These are phyloP conservation scores for Saccharomyces hybrid DNA, from an alignment of 1,139 yeast species.

Conservation along the genomic window DNA sequence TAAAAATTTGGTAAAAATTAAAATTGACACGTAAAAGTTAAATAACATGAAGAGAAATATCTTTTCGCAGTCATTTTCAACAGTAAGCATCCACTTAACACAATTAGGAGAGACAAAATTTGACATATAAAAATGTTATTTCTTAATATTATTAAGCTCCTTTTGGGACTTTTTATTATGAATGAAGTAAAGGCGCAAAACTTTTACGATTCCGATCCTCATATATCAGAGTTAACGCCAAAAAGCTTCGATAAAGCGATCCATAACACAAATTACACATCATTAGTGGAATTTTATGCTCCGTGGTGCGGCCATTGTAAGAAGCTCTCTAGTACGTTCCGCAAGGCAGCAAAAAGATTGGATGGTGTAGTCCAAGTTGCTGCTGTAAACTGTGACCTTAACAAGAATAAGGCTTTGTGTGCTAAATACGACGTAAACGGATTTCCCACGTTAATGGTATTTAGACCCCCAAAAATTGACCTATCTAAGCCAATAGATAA, in stretches of 20 bases:
- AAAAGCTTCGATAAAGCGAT: slow-evolving; percentile 58
- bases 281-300: slow-evolving; percentile 87
- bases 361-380: slow-evolving; percentile 55
- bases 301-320: slow-evolving; percentile 93
- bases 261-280: slow-evolving; percentile 60
- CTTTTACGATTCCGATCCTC: slow-evolving; percentile 39
- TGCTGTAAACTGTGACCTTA: slow-evolving; percentile 80
- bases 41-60: background rate
- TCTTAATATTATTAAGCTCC: background rate
- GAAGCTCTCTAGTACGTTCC: slow-evolving; percentile 47
- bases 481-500: slow-evolving; percentile 11
- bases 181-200: slow-evolving; percentile 19
- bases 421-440: slow-evolving; percentile 60
- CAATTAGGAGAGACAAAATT: background rate
- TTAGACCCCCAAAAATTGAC: slow-evolving; percentile 67
- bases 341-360: slow-evolving; percentile 55
- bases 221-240: slow-evolving; percentile 51
- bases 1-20: background rate
- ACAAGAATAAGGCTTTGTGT: slow-evolving; percentile 60
- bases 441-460: slow-evolving; percentile 73
- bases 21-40: background rate
- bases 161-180: background rate
- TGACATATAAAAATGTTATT: background rate
- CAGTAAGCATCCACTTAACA: background rate
- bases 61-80: background rate